Conservation (phyloP, 164 flowering plant genomes). For the Stephania japonica region DNA sequence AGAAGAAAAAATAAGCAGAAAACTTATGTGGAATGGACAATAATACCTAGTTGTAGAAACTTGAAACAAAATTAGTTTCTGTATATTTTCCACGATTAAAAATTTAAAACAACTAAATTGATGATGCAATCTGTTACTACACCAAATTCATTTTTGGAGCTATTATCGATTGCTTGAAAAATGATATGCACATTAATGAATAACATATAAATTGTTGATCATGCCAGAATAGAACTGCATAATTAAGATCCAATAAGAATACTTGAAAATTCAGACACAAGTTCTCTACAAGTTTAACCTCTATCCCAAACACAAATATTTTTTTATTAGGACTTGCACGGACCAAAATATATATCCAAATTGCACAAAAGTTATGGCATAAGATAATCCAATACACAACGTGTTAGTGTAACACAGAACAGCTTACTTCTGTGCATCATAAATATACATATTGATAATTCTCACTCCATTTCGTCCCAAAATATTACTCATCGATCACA, state of each 20-base stretch:
- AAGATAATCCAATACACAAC: too few species aligned
- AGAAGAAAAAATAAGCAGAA: neutral
- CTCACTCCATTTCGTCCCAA: too few species aligned
- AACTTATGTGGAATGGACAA: neutral
- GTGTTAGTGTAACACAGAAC: neutral
- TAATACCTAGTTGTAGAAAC: neutral
- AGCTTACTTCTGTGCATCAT: neutral
- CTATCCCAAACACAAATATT: too few species aligned
- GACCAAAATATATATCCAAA: too few species aligned
- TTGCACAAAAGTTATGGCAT: too few species aligned
- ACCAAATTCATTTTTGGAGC: neutral
- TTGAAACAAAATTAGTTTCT: neutral
- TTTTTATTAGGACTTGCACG: too few species aligned
- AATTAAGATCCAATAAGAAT: neutral
- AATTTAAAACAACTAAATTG: neutral
- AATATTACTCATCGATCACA: neutral
- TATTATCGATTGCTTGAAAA: neutral
- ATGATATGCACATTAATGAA: neutral
- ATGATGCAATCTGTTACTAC: neutral
- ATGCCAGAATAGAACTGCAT: neutral
- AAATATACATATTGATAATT: too few species aligned
- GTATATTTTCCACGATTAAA: neutral
- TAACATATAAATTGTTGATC: too few species aligned
- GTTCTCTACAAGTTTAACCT: too few species aligned
- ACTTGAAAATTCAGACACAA: neutral